Conservation (phyloP, 495 filamentous ascomycete species). For the Sporormia fimetaria region DNA sequence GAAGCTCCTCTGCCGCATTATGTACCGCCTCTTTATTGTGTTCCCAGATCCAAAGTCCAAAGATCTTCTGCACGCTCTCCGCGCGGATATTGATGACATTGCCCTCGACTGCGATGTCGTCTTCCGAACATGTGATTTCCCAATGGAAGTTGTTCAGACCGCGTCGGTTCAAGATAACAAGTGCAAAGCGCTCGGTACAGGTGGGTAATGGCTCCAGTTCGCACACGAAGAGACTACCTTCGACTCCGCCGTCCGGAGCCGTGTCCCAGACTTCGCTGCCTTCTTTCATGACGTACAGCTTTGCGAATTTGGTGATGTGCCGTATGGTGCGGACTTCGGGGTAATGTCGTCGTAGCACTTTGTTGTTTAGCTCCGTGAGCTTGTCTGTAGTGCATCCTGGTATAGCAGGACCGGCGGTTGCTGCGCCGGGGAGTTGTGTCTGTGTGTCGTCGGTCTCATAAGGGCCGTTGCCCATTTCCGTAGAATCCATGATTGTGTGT, state of each 20-base stretch:
- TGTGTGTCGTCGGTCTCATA: no score
- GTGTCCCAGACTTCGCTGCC: no score
- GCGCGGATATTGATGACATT: slow-evolving; percentile 53
- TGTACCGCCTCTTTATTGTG: no score
- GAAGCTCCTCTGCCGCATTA: no score
- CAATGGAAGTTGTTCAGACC: slow-evolving; percentile 49
- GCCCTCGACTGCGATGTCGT: slow-evolving; percentile 29
- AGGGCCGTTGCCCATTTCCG: no score
- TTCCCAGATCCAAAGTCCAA: slow-evolving; percentile 59
- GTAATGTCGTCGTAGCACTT: slow-evolving; percentile 64
- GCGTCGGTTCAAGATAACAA: slow-evolving; percentile 51
- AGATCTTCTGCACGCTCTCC: slow-evolving; percentile 31
- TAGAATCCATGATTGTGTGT: no score
- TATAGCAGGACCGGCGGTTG: slow-evolving; percentile 45
- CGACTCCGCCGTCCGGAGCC: no score
- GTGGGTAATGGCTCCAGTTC: slow-evolving; percentile 33
- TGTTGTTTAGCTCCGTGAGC: slow-evolving; percentile 69
- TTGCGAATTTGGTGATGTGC: slow-evolving; percentile 64
- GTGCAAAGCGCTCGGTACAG: slow-evolving; percentile 44
- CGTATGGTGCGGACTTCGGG: slow-evolving; percentile 55
- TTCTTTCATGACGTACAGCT: slow-evolving; percentile 80
- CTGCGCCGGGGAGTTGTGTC: slow-evolving; percentile 51
- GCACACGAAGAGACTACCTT: slow-evolving; percentile 77
- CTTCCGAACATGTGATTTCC: slow-evolving; percentile 34
- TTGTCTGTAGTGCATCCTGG: slow-evolving; percentile 37